A percentile compares a stretch with the other conserved stretches of the same genome.
phyloP scores from a whole-genome alignment of 192 early-diverging fungal genomes.

The Dispira parvispora region DNA sequence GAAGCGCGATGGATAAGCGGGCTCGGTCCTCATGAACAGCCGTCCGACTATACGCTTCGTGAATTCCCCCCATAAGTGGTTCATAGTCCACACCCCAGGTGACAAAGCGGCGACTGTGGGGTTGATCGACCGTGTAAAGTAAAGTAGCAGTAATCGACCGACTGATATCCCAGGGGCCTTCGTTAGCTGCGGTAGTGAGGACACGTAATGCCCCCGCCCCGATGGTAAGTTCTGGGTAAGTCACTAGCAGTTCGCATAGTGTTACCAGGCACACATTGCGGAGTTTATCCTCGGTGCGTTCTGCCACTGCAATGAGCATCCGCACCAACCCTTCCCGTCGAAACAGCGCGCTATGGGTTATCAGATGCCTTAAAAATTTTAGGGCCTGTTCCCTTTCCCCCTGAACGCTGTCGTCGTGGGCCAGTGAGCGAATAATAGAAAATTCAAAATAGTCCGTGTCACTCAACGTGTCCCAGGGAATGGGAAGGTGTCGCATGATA shows the following conservation, averaged over 20 bases:
- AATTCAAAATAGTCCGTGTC: conserved; percentile 23
- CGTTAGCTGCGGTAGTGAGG: conserved; percentile 22
- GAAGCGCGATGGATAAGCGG: conserved; percentile 24
- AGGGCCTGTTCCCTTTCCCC: conserved; percentile 31
- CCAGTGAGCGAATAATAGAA: conserved; percentile 21
- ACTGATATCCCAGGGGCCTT: conserved; percentile 28
- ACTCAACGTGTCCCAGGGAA: conserved; percentile 12
- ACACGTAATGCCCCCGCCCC: conserved; percentile 18
- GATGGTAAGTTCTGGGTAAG: conserved; percentile 13
- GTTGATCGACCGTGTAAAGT: conserved; percentile 20
- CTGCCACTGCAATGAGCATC: conserved; percentile 24
- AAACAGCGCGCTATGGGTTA: conserved; percentile 10
- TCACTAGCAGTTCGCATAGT: conserved; percentile 25
- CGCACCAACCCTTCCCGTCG: conserved; percentile 9
- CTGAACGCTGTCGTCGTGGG: conserved; percentile 19
- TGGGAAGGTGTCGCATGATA: conserved; percentile 15
- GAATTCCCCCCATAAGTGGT: conserved; percentile 22
- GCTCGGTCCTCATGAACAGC: conserved; percentile 23
- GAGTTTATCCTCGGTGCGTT: conserved; percentile 28
- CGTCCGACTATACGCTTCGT: conserved; percentile 21
- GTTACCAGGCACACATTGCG: conserved; percentile 27
- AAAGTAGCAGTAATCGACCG: conserved; percentile 21
- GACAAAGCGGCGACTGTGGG: conserved; percentile 19
- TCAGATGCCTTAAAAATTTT: conserved; percentile 26
- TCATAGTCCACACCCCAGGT: conserved; percentile 22